Evolutionary conservation across 345 rosid species (phyloP).

Genomic region (Laguncularia racemosa): DNA sequence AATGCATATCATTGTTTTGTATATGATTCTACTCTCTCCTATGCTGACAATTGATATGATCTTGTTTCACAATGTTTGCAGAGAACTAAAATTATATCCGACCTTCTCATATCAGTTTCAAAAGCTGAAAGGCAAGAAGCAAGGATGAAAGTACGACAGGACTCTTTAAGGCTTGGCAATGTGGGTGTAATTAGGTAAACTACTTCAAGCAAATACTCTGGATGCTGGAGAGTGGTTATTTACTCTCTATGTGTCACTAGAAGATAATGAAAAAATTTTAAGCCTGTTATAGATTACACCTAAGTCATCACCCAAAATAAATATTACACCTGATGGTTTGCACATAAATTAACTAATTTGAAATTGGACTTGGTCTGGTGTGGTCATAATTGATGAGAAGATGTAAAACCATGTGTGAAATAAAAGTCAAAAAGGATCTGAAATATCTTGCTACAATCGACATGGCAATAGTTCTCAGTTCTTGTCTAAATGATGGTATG

Average conservation of each 20-base stretch:
- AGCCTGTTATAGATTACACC: not conserved
- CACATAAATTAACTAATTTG: too few species aligned
- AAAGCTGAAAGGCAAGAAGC: conserved; percentile 98
- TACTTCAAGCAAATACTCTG: not conserved
- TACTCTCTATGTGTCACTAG: not conserved
- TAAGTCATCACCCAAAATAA: too few species aligned
- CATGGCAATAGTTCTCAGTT: too few species aligned
- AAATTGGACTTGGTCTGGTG: too few species aligned
- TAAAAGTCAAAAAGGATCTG: too few species aligned
- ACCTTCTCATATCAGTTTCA: conserved; percentile 90
- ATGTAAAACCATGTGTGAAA: too few species aligned
- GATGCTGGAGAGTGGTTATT: too few species aligned
- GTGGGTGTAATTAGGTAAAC: conserved; percentile 91
- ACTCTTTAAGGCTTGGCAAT: conserved; percentile 93
- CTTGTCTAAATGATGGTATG: too few species aligned
- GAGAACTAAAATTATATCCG: conserved; percentile 88
- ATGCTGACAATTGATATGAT: not conserved
- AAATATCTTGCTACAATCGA: too few species aligned
- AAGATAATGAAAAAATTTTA: not conserved
- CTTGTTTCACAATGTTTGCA: conserved; percentile 29
- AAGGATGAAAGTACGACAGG: conserved; percentile 90
- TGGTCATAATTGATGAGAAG: too few species aligned
- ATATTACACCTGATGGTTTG: too few species aligned
- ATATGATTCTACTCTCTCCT: not conserved
- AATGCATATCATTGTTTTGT: not conserved